Conservation (phyloP, 2,329 filamentous ascomycete genomes). For the Ascochyta fabae region DNA sequence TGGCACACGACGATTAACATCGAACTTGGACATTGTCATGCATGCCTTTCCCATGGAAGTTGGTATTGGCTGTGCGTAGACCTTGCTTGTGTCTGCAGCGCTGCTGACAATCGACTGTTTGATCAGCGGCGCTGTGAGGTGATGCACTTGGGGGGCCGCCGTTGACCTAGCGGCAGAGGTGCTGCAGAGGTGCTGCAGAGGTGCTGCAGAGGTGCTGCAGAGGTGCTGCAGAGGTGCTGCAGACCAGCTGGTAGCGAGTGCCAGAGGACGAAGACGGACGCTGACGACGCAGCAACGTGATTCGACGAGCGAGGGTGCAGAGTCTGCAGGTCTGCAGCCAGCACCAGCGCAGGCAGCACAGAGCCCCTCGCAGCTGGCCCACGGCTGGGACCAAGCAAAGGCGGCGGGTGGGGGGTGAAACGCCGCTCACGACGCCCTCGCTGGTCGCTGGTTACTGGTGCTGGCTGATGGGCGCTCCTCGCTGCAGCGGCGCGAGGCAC, state of each 20-base stretch:
- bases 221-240: constrained; percentile 1
- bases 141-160: not conserved
- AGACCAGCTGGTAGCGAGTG: constrained; percentile 7
- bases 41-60: constrained; percentile 8
- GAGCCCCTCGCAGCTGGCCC: constrained; percentile 7
- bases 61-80: not conserved
- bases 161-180: constrained; percentile 4
- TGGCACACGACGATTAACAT: constrained; percentile 9
- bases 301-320: constrained; percentile 16
- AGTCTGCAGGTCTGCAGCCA: constrained; percentile 10
- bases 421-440: constrained; percentile 6
- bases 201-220: constrained; percentile 1
- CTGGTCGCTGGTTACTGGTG: not conserved
- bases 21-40: constrained; percentile 9
- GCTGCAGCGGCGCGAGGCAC: constrained; percentile 11
- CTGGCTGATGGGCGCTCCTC: not conserved
- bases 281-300: constrained; percentile 4
- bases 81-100: not conserved
- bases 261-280: constrained; percentile 8
- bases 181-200: constrained; percentile 2
- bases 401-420: constrained; percentile 7
- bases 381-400: constrained; percentile 6
- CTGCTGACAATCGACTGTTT: not conserved
- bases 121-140: constrained; percentile 3
- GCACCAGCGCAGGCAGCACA: constrained; percentile 11